Conservation (phyloP, 352 stramenopile species). For the Phytophthora crassamura region DNA sequence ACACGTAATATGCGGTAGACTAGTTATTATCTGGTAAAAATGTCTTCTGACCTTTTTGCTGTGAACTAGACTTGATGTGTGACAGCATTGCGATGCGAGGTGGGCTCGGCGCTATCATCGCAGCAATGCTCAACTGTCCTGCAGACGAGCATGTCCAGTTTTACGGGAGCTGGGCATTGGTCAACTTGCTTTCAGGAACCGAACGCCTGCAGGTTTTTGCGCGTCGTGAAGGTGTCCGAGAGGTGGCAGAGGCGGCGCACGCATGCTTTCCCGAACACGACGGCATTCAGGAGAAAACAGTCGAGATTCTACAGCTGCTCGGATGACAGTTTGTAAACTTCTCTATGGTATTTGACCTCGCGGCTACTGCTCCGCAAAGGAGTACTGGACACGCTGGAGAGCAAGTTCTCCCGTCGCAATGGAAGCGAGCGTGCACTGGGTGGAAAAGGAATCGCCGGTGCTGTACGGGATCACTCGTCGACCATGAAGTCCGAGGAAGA, state of each 20-base stretch:
- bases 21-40: neutral
- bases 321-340: slow-evolving; percentile 16
- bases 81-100: slow-evolving; percentile 65
- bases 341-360: slow-evolving; percentile 24
- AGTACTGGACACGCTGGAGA: slow-evolving; percentile 53
- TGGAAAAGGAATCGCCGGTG: slow-evolving; percentile 46
- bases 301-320: slow-evolving; percentile 66
- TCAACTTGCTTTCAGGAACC: slow-evolving; percentile 71
- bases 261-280: slow-evolving; percentile 82
- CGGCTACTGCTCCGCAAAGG: slow-evolving; percentile 39
- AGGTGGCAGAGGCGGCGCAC: slow-evolving; percentile 84
- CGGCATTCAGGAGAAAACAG: slow-evolving; percentile 84
- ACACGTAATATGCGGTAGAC: neutral
- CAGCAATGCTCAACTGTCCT: slow-evolving; percentile 79
- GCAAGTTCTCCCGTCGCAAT: slow-evolving; percentile 35
- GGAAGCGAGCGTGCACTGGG: slow-evolving; percentile 41
- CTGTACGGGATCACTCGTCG: slow-evolving; percentile 44
- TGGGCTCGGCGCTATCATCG: slow-evolving; percentile 71
- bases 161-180: slow-evolving; percentile 72
- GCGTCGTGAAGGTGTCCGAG: slow-evolving; percentile 68
- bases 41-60: neutral
- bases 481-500: slow-evolving; percentile 56
- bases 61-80: slow-evolving; percentile 62
- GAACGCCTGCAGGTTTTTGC: slow-evolving; percentile 62
- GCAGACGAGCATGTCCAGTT: slow-evolving; percentile 64